Percentiles rank a stretch among this genome's conserved stretches.
phyloP scores from a whole-genome alignment of 2,329 filamentous ascomycete genomes.

The Scytalidium lignicola region DNA sequence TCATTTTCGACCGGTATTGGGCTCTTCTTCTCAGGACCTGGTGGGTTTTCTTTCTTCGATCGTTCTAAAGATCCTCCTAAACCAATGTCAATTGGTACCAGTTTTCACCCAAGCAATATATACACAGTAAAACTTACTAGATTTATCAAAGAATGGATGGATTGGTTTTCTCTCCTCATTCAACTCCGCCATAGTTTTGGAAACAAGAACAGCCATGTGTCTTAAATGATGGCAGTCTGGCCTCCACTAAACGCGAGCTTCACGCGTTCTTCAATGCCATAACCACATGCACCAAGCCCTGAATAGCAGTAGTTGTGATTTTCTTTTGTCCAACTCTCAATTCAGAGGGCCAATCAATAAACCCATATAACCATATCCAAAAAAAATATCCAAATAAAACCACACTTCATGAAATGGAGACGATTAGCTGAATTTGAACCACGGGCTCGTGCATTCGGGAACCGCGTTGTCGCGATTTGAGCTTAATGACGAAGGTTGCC shows the following conservation, averaged over 20 bases:
- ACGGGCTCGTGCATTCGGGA: background rate
- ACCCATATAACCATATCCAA: background rate
- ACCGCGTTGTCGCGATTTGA: background rate
- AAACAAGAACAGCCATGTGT: slow-evolving; percentile 24
- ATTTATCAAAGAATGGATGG: slow-evolving; percentile 27
- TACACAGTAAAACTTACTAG: slow-evolving; percentile 16
- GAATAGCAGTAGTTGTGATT: background rate
- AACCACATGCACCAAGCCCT: background rate
- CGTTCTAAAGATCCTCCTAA: background rate
- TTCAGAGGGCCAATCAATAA: background rate
- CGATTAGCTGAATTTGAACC: background rate
- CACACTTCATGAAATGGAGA: background rate
- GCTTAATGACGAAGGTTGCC: slow-evolving; percentile 4
- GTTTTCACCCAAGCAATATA: background rate
- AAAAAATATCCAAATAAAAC: background rate
- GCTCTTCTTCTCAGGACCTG: background rate
- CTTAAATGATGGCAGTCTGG: background rate
- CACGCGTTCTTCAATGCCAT: slow-evolving; percentile 16
- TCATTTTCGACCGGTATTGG: background rate
- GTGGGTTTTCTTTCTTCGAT: background rate
- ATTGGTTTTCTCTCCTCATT: slow-evolving; percentile 21
- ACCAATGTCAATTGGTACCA: background rate
- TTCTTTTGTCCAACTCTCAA: background rate
- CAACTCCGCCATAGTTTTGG: slow-evolving; percentile 23
- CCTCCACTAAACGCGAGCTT: slow-evolving; percentile 17